Base-by-base conservation (phyloP, 1,284 basidiomycete species). In the Trametes hirsuta region DNA sequence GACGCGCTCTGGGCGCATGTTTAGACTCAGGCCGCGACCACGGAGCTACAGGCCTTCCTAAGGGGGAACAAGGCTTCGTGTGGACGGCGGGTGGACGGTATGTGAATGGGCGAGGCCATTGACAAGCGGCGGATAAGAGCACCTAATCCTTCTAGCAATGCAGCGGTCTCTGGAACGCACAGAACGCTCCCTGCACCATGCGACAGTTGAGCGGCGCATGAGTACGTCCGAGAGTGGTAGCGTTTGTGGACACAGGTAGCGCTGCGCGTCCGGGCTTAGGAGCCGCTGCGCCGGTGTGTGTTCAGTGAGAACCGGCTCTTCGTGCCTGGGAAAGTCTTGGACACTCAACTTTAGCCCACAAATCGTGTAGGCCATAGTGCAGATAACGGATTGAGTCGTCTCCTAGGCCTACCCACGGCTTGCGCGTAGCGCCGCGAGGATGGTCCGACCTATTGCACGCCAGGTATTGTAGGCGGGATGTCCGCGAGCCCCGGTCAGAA, bases 221-320 rank as follows among this genome's bases (percentile, higher is more conserved):
- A 46, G 49, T 30, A 30, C 30, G 30, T 30, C 30, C 21, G 50
- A 14, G 14, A 9, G 10, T 35, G 22, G 22, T 21, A 34, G 22
- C 15, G 37, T 30, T 18, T 24, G 44, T 21, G 44, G 34, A 12
- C 42, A 39, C 36, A 36, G 42, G 25, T 37, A 34, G 40, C 49
- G 45, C 36, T 52, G 39, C 34, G 25, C 25, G 47, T 42, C 47
- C 40, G 40, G 6, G 35, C 15, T 40, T 5, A 36, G 22, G 44
- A 34, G 10, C 44, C 56, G 41, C 44, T 47, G 25, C 37, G 44
- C 36, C 49, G 49, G 49, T 36, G 50, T 51, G 56, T 58, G 22
- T 36, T 36, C 49, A 25, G 56, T 65, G 63, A 53, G 63, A 65
- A 55, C 48, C 58, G 58, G 49, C 5, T n/a, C 22, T 37, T 24